phyloP scores from a whole-genome alignment of 116 monocot species.

The Papilionanthe hybrid region DNA sequence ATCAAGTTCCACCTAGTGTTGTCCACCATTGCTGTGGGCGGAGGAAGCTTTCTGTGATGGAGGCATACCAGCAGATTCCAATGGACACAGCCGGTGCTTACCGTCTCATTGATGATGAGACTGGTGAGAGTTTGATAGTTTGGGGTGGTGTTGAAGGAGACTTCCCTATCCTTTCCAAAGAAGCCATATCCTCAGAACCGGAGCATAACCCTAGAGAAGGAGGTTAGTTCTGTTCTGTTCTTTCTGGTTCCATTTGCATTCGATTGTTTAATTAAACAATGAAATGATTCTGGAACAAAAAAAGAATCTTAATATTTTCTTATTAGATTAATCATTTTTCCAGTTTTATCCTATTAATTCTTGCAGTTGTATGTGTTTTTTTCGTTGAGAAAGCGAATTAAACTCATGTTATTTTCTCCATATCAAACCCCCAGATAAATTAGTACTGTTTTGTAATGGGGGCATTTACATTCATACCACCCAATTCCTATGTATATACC shows the following conservation, averaged over 20 bases:
- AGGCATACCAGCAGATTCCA: slow-evolving; percentile 37
- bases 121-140: slow-evolving; percentile 71
- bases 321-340: not conserved
- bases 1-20: not conserved
- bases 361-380: not conserved
- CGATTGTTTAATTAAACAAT: not conserved
- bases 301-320: not conserved
- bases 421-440: not conserved
- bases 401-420: not conserved
- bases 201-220: not conserved
- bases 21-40: not conserved
- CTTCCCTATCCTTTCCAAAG: slow-evolving; percentile 42
- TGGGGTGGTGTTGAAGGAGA: slow-evolving; percentile 57
- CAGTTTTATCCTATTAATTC: not conserved
- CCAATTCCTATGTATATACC: too few species aligned
- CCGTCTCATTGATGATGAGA: slow-evolving; percentile 56
- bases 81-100: slow-evolving; percentile 79
- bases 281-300: not conserved
- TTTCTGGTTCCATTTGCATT: not conserved
- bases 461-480: too few species aligned
- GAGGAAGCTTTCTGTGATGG: not conserved
- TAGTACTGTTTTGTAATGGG: not conserved
- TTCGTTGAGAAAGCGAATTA: not conserved
- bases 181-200: slow-evolving; percentile 52
- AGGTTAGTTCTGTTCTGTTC: not conserved